A percentile compares a stretch with the other conserved stretches of the same genome.
Evolutionary conservation across 176 grass and related monocot genomes (phyloP).

Genomic region (Luzula sylvatica): DNA sequence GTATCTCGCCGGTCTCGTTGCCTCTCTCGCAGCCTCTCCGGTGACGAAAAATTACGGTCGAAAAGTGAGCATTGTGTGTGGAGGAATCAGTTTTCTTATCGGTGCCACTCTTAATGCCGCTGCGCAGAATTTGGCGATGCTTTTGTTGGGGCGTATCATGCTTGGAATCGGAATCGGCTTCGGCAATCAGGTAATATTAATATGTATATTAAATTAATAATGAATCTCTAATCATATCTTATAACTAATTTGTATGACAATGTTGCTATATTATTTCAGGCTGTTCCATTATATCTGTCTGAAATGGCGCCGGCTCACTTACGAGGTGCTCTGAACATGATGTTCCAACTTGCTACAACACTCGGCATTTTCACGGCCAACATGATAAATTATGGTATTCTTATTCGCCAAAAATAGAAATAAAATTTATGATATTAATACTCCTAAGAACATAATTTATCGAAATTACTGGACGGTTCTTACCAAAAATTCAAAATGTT

Average conservation of each 20-base stretch:
- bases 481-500: too few species aligned
- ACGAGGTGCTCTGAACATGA: slow-evolving; percentile 84
- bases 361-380: slow-evolving; percentile 89
- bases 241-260: too few species aligned
- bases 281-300: slow-evolving; percentile 74
- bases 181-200: slow-evolving; percentile 55
- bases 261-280: slow-evolving; percentile 24
- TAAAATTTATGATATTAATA: too few species aligned
- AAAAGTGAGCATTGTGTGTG: slow-evolving; percentile 69
- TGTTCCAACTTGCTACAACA: slow-evolving; percentile 97
- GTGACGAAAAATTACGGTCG: slow-evolving; percentile 84
- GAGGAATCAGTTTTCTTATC: slow-evolving; percentile 70
- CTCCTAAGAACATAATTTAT: too few species aligned
- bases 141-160: slow-evolving; percentile 83
- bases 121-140: slow-evolving; percentile 59
- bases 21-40: slow-evolving; percentile 56
- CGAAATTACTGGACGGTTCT: too few species aligned
- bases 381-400: slow-evolving; percentile 85
- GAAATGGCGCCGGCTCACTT: slow-evolving; percentile 94
- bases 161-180: slow-evolving; percentile 87
- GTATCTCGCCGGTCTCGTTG: slow-evolving; percentile 71
- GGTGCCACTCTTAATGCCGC: slow-evolving; percentile 67
- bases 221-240: too few species aligned
- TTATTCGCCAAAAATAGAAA: too few species aligned
- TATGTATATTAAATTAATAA: neutral